phyloP scores from a whole-genome alignment of 2,329 filamentous ascomycete genomes.

The Leptographium lundbergii region DNA sequence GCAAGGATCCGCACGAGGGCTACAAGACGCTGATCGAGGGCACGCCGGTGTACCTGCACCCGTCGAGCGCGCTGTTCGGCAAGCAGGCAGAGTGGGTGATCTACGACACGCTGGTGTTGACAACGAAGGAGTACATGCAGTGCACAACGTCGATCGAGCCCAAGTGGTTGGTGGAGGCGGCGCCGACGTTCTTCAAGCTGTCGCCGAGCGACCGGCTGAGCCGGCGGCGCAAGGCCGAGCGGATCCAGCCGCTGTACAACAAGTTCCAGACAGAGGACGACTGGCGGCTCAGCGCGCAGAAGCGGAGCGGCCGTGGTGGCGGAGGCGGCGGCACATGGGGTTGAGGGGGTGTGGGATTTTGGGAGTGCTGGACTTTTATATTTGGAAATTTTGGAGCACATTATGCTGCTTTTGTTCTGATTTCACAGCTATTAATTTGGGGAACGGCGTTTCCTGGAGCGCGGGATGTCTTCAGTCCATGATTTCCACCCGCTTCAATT shows the following conservation, averaged over 20 bases:
- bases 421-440: not conserved
- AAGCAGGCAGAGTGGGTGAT: conserved; percentile 96
- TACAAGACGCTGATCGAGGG: conserved; percentile 97
- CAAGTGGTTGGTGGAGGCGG: conserved; percentile 85
- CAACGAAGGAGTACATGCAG: conserved; percentile 98
- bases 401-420: not conserved
- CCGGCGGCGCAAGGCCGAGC: conserved; percentile 85
- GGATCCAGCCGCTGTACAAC: conserved; percentile 91
- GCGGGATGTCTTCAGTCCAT: too few relatives aligned
- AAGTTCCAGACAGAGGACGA: conserved; percentile 87
- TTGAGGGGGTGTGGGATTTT: conserved; percentile 22
- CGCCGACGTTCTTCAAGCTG: conserved; percentile 98
- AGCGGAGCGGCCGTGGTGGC: conserved; percentile 69
- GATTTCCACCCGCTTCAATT: too few relatives aligned
- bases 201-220: conserved; percentile 75
- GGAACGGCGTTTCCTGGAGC: too few relatives aligned
- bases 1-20: conserved; percentile 91
- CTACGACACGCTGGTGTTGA: conserved; percentile 82
- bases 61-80: conserved; percentile 80
- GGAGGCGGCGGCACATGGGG: conserved; percentile 89
- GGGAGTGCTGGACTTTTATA: not conserved
- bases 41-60: conserved; percentile 90
- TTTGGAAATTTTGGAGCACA: not conserved
- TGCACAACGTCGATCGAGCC: conserved; percentile 87
- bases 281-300: conserved; percentile 85